A percentile compares a stretch with the other conserved stretches of the same genome.
These are phyloP conservation scores for Suillus brevipes DNA, from an alignment of 768 basidiomycete species.

Conservation along the genomic window DNA sequence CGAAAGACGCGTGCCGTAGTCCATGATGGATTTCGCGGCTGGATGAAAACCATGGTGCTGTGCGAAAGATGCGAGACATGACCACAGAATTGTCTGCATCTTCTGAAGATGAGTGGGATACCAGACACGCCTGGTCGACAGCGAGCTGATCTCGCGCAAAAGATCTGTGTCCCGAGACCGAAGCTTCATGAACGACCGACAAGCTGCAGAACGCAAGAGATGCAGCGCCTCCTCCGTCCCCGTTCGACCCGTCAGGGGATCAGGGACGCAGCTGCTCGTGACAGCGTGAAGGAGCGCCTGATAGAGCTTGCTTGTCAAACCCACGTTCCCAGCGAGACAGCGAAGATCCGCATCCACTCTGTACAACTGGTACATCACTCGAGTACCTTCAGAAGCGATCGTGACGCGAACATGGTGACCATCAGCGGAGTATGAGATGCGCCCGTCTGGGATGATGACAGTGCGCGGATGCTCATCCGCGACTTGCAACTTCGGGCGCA, in stretches of 20 bases:
- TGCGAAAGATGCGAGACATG: slow-evolving; percentile 17
- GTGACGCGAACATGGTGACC: slow-evolving; percentile 22
- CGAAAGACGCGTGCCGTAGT: slow-evolving; percentile 21
- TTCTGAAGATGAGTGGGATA: slow-evolving; percentile 37
- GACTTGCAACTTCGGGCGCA: slow-evolving; percentile 28
- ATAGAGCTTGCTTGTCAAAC: slow-evolving; percentile 34
- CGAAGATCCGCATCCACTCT: slow-evolving; percentile 31
- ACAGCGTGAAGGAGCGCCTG: slow-evolving; percentile 47
- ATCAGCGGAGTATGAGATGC: slow-evolving; percentile 14
- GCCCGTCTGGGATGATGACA: slow-evolving; percentile 43
- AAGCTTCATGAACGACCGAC: slow-evolving; percentile 42
- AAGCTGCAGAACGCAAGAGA: slow-evolving; percentile 38
- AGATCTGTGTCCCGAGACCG: slow-evolving; percentile 28
- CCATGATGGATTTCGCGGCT: slow-evolving; percentile 29
- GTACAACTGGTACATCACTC: slow-evolving; percentile 30
- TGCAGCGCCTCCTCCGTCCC: slow-evolving; percentile 47
- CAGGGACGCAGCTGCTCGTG: slow-evolving; percentile 38
- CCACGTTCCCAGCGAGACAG: slow-evolving; percentile 27
- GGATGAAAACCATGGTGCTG: slow-evolving; percentile 34
- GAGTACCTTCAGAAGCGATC: slow-evolving; percentile 6
- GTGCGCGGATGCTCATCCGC: slow-evolving; percentile 13
- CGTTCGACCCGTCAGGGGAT: slow-evolving; percentile 43
- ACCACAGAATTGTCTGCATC: slow-evolving; percentile 36
- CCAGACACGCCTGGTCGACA: slow-evolving; percentile 38
- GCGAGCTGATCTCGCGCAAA: slow-evolving; percentile 32